Evolutionary conservation across 345 rosid species (phyloP).

Genomic region (Luvunga scandens): DNA sequence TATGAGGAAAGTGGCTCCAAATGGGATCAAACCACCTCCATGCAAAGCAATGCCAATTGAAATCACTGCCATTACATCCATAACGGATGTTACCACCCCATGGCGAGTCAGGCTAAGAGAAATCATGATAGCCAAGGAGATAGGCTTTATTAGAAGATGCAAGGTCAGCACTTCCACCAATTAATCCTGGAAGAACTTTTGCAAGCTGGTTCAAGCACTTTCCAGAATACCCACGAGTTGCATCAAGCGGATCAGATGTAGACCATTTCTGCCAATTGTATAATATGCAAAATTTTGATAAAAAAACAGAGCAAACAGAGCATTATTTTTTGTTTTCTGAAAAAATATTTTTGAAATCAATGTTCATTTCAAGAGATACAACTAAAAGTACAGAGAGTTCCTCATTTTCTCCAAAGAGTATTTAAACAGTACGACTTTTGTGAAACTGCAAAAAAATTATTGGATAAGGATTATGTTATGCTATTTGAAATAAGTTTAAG

Average conservation of each 20-base stretch:
- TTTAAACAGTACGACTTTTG: too few relatives aligned
- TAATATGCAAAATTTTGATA: not conserved
- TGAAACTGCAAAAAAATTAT: too few relatives aligned
- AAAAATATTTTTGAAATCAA: too few relatives aligned
- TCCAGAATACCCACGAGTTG: conserved; percentile 29
- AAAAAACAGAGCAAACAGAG: not conserved
- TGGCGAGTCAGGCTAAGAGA: conserved; percentile 17
- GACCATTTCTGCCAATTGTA: conserved; percentile 26
- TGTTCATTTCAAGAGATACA: too few relatives aligned
- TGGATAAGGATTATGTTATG: too few relatives aligned
- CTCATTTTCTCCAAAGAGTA: too few relatives aligned
- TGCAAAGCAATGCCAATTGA: conserved; percentile 41
- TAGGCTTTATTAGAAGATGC: conserved; percentile 31
- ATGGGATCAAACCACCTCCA: conserved; percentile 27
- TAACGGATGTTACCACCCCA: conserved; percentile 29
- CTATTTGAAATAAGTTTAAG: too few relatives aligned
- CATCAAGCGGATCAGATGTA: conserved; percentile 26
- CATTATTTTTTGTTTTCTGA: not conserved
- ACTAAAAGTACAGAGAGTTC: too few relatives aligned
- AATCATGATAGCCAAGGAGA: conserved; percentile 22
- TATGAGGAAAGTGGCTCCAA: conserved; percentile 32
- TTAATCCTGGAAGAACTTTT: conserved; percentile 34
- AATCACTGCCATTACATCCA: conserved; percentile 38
- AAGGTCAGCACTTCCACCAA: conserved; percentile 46
- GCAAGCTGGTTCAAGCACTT: conserved; percentile 32